A percentile compares a stretch with the other conserved stretches of the same genome.
These are phyloP conservation scores for Aspergillus hiratsukae DNA, from an alignment of 2,329 filamentous ascomycete genomes.

Conservation along the genomic window DNA sequence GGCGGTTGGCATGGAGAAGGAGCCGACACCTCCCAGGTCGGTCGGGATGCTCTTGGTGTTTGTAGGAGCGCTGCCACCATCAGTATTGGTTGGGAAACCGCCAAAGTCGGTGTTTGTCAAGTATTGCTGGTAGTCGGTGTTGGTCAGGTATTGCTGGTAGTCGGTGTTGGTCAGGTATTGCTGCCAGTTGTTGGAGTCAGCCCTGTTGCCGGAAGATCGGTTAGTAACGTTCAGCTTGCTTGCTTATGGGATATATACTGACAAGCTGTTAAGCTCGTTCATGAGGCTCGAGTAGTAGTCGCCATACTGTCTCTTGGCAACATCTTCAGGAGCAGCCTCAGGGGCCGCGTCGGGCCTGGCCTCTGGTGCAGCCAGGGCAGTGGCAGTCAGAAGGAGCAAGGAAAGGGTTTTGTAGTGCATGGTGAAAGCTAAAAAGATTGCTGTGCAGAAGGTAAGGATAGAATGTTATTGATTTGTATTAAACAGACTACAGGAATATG, in stretches of 20 bases:
- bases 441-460: not conserved
- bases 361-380: slow-evolving; percentile 14
- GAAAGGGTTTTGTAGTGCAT: slow-evolving; percentile 24
- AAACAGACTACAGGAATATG: not conserved
- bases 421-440: not conserved
- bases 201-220: not conserved
- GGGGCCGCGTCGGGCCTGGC: not conserved
- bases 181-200: not conserved
- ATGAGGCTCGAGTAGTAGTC: slow-evolving; percentile 3
- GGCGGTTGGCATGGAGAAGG: not conserved
- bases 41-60: not conserved
- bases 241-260: not conserved
- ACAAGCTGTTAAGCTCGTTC: not conserved
- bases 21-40: not conserved
- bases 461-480: not conserved
- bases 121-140: not conserved
- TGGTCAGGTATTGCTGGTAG: not conserved
- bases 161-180: not conserved
- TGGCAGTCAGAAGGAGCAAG: slow-evolving; percentile 18
- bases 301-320: slow-evolving; percentile 4
- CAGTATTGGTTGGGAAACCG: slow-evolving; percentile 1
- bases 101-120: not conserved
- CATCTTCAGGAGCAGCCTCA: not conserved
- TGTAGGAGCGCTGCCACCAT: not conserved
- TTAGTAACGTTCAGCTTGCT: not conserved